Evolutionary conservation across 2,329 filamentous ascomycete species (phyloP), one percentile per base, ranked within the genome.

Genomic region (Microdochium nivale): DNA sequence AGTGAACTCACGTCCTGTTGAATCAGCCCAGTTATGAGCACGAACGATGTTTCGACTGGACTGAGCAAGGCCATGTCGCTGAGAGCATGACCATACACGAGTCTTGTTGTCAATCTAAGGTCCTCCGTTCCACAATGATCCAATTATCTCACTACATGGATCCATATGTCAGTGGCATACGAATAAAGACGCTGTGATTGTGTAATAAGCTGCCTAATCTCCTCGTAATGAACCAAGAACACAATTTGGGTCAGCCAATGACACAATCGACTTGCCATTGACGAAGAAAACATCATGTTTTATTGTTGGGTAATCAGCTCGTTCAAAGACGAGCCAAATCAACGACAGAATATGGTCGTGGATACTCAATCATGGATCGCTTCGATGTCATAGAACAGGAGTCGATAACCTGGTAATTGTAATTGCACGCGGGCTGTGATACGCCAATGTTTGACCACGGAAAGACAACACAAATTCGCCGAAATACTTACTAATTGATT

Each of bases 71-170:
- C 68, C 10, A 67, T 69, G 55, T 77, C 76, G 61, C 72, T 76
- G 35, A 79, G 60, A 9, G 78, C 59, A 54, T 76, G 71, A 5
- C 72, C 73, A 56, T 79, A 80, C 56, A 75, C 67, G 48, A 79
- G 62, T 14, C 73, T 65, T 1, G 73, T 75, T 2, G 69, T 66
- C 48, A 76, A 59, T 1, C 73, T 74, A 3, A 80, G 62, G 57
- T 79, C 76, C 51, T 76, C 71, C 4, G 74, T 76, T 10, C 76
- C 76, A 9, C 67, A 75, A 40, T 62, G 62, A 55, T 76, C 70
- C 69, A 79, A 71, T 50, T 75, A 70, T 0, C 67, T 62, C 70
- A 75, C 44, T 25, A 19, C 11, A 16, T 4, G 23, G 23, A 27
- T 13, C 3, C 4, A 4, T 10, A 21, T 24, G 44, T 37, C 14